Evolutionary conservation across 345 rosid species (phyloP).

Genomic region (Psidium friedrichsthalianum): DNA sequence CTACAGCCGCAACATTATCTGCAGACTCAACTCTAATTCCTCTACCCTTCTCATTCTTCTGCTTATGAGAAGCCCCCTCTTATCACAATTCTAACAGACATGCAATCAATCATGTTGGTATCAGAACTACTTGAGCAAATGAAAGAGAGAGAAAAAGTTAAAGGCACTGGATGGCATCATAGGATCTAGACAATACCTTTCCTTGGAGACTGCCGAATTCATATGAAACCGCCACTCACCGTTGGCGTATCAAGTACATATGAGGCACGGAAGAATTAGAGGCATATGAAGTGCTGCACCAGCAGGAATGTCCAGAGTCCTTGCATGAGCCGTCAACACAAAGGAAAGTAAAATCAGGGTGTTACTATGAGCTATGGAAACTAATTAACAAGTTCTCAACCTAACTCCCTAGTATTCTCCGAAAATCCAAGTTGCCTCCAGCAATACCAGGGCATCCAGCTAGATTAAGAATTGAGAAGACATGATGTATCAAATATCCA

Average conservation of each 20-base stretch:
- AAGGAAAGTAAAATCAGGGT: no score
- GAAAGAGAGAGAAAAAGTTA: not conserved
- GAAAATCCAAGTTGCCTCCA: no score
- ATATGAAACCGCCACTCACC: no score
- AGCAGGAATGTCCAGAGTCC: no score
- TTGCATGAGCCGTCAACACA: no score
- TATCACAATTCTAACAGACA: not conserved
- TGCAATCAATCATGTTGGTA: not conserved
- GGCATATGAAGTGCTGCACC: no score
- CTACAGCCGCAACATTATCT: no score
- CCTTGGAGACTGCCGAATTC: not conserved
- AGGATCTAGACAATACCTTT: not conserved
- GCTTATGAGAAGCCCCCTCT: no score
- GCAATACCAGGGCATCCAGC: not conserved
- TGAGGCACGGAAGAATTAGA: no score
- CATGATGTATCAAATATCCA: not conserved
- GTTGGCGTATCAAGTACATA: no score
- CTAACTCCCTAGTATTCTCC: not conserved
- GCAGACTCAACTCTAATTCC: no score
- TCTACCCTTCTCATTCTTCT: no score
- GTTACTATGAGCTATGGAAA: not conserved
- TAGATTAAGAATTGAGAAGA: not conserved
- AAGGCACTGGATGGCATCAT: not conserved
- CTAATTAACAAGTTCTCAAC: not conserved
- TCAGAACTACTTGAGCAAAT: not conserved